These are phyloP conservation scores for Teunomyces funiuensis DNA, from an alignment of 805 yeast species.

Conservation along the genomic window DNA sequence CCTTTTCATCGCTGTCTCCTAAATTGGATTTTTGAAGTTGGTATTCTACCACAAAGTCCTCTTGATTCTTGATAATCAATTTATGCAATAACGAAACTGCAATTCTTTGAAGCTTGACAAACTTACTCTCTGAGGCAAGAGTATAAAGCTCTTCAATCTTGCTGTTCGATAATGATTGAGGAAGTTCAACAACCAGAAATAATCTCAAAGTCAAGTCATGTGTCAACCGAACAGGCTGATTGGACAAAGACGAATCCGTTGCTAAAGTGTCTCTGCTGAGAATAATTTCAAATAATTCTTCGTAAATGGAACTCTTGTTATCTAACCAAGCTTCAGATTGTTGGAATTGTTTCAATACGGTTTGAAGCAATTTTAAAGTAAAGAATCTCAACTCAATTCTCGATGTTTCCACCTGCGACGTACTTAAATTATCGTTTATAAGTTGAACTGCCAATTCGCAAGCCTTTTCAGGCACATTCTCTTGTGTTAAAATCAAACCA, in stretches of 20 bases:
- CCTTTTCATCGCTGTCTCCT: slow-evolving; percentile 22
- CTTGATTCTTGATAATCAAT: slow-evolving; percentile 49
- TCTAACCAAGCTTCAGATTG: slow-evolving; percentile 33
- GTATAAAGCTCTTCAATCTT: slow-evolving; percentile 37
- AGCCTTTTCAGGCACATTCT: slow-evolving; percentile 29
- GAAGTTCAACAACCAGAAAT: slow-evolving; percentile 20
- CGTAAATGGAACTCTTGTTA: slow-evolving; percentile 32
- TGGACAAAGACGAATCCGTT: slow-evolving; percentile 26
- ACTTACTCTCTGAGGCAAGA: slow-evolving; percentile 21
- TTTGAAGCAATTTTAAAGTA: slow-evolving; percentile 41
- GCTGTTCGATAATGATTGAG: slow-evolving; percentile 26
- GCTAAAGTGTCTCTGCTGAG: slow-evolving; percentile 22
- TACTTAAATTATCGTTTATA: slow-evolving; percentile 45
- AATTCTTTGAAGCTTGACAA: slow-evolving; percentile 41
- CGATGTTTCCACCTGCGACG: slow-evolving; percentile 37
- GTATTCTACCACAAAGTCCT: slow-evolving; percentile 60
- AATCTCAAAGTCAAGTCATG: slow-evolving; percentile 37
- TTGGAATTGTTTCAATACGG: slow-evolving; percentile 2
- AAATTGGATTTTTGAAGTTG: slow-evolving; percentile 49
- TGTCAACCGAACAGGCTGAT: slow-evolving; percentile 29
- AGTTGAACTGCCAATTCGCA: slow-evolving; percentile 38
- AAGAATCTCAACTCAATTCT: slow-evolving; percentile 46
- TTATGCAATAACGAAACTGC: slow-evolving; percentile 38
- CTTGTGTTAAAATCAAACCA: slow-evolving; percentile 15
- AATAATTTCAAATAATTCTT: slow-evolving; percentile 46